Percentiles rank a stretch among this genome's conserved stretches.
Conservation (phyloP, 129 eudicot genomes). For the Pulicaria dysenterica region DNA sequence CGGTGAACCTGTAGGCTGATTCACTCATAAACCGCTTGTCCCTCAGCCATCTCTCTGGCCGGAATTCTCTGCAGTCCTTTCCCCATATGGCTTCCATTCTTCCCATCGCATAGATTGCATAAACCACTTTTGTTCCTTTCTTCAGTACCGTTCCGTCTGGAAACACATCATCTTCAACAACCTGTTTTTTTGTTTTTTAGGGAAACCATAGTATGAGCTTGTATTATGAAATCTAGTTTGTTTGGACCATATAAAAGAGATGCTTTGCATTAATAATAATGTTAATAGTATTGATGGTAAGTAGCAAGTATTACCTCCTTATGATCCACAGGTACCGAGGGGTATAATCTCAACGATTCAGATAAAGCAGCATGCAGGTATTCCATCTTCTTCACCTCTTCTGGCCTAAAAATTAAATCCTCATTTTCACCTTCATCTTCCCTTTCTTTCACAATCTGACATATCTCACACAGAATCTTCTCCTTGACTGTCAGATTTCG, state of each 20-base stretch:
- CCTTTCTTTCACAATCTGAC: conserved; percentile 52
- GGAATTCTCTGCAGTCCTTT: conserved; percentile 77
- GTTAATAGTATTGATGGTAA: not conserved
- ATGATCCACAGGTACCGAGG: conserved; percentile 97
- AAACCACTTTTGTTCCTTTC: conserved; percentile 87
- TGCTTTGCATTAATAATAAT: no score
- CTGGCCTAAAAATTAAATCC: conserved; percentile 59
- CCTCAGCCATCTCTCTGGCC: conserved; percentile 90
- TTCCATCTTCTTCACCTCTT: conserved; percentile 91
- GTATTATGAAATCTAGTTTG: not conserved
- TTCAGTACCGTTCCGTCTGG: conserved; percentile 82
- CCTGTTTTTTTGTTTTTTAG: conserved; percentile 35
- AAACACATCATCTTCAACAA: conserved; percentile 76
- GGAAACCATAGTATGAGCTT: conserved; percentile 13
- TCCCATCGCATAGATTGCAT: conserved; percentile 92
- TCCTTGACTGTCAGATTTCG: conserved; percentile 71
- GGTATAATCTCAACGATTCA: conserved; percentile 88
- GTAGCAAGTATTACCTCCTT: conserved; percentile 71
- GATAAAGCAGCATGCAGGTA: conserved; percentile 93
- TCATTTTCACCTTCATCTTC: conserved; percentile 25
- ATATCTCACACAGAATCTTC: conserved; percentile 63
- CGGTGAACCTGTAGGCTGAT: conserved; percentile 95
- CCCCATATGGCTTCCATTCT: conserved; percentile 99
- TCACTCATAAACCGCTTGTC: conserved; percentile 89
- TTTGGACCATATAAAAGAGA: not conserved